These are phyloP conservation scores for Nicotiana paniculata DNA, from an alignment of 257 asterid genomes.

Conservation along the genomic window DNA sequence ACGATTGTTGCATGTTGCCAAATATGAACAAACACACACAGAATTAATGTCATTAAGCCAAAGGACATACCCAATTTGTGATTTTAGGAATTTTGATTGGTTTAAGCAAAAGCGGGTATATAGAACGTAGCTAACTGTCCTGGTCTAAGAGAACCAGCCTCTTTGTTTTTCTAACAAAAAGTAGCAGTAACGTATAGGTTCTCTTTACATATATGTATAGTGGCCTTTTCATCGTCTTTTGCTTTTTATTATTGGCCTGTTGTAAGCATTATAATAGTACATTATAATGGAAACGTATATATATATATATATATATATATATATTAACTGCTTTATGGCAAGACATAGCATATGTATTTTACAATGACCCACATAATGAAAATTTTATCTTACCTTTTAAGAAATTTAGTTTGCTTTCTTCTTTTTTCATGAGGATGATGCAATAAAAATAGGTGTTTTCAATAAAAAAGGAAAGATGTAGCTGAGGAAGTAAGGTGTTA, in stretches of 20 bases:
- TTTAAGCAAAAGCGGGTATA: not conserved
- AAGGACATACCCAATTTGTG: slow-evolving; percentile 12
- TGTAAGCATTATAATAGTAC: slow-evolving; percentile 21
- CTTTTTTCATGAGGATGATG: slow-evolving; percentile 17
- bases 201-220: not conserved
- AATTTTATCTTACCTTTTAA: slow-evolving; percentile 22
- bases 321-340: slow-evolving; percentile 27
- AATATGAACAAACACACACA: slow-evolving; percentile 21
- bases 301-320: not conserved
- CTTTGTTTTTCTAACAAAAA: slow-evolving; percentile 10
- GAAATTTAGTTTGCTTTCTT: slow-evolving; percentile 15
- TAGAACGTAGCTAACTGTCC: not conserved
- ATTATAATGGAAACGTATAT: not conserved
- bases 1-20: not conserved
- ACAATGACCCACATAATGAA: slow-evolving; percentile 28
- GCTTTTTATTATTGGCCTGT: slow-evolving; percentile 17
- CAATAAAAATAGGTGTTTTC: slow-evolving; percentile 12
- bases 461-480: slow-evolving; percentile 6
- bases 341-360: slow-evolving; percentile 23
- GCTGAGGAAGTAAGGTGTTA: slow-evolving; percentile 22
- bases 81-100: not conserved
- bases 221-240: slow-evolving; percentile 5
- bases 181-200: slow-evolving; percentile 10
- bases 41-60: slow-evolving; percentile 10
- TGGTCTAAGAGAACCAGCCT: slow-evolving; percentile 11